Percentiles rank a stretch among this genome's conserved stretches.
These are phyloP conservation scores for Colletotrichum sp. DNA, from an alignment of 2,329 filamentous ascomycete genomes.

Conservation along the genomic window DNA sequence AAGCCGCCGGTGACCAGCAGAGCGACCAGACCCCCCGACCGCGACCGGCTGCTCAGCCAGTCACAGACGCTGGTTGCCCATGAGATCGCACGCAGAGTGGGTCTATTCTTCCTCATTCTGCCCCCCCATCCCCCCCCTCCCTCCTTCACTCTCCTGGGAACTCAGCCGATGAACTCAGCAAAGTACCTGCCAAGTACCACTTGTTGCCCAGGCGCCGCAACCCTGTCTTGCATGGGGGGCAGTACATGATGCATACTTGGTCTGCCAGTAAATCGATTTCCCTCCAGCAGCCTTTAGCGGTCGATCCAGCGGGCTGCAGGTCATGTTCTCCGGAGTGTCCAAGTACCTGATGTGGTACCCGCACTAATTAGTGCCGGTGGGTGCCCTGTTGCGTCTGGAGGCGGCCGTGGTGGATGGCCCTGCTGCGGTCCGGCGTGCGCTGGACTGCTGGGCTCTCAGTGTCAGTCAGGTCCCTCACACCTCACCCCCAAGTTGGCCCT, in stretches of 20 bases:
- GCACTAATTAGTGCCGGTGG: slow-evolving; percentile 11
- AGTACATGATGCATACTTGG: background rate
- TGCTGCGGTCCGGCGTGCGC: slow-evolving; percentile 16
- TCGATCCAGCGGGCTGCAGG: background rate
- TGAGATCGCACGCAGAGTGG: slow-evolving; percentile 12
- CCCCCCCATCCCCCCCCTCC: background rate
- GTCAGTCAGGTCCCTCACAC: background rate
- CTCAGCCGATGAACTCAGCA: slow-evolving; percentile 21
- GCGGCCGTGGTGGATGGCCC: slow-evolving; percentile 5
- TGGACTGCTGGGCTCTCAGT: background rate
- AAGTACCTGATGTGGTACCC: background rate
- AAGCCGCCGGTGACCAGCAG: background rate
- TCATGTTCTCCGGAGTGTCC: background rate
- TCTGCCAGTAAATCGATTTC: background rate
- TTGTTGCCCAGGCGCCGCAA: slow-evolving; percentile 7
- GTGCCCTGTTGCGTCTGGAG: slow-evolving; percentile 4
- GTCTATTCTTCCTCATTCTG: slow-evolving; percentile 11
- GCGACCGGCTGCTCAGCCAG: slow-evolving; percentile 3
- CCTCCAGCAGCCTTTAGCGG: slow-evolving; percentile 5
- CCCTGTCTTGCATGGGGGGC: slow-evolving; percentile 15
- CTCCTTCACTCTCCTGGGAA: slow-evolving; percentile 2
- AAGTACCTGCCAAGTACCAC: slow-evolving; percentile 18
- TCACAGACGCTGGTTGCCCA: slow-evolving; percentile 12
- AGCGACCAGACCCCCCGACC: background rate
- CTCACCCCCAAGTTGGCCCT: background rate